Base-by-base conservation (phyloP, 495 filamentous ascomycete species). In the Aspergillus wentii region DNA sequence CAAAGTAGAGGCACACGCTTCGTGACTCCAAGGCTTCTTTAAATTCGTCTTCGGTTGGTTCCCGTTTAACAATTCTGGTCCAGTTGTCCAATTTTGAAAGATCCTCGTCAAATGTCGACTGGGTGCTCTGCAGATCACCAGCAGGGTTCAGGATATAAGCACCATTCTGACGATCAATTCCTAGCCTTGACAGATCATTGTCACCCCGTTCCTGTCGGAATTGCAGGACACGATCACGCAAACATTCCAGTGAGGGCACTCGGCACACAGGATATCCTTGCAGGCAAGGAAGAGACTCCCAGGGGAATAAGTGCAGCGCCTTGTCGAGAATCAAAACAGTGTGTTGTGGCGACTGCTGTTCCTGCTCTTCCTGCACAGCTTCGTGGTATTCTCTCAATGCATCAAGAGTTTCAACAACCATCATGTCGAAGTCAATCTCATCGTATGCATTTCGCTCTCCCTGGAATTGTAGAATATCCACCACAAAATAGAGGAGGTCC, bases 401-500 rank as follows among this genome's bases (percentile, higher is more conserved):
- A 56, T 94, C 88, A 5, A 82, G 72, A 1, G 85, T 86, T 26
- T 92, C 88, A 13, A 96, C 69, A 11, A 85, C 78, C 72, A 96
- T 88, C 57, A 79, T 74, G 51, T 98, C 92, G 47, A 95, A 91
- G 56, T 98, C 90, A 49, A 98, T 84, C 64, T 98, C 92, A 54
- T 97, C 94, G 64, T 95, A 96, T 2, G 94, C 92, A 58, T 97
- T 97, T 20, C 81, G 76, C 61, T 98, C 92, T 2, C 92, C 92
- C 46, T 94, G 86, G 61, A 97, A 98, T 61, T 97, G 94, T 18
- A 97, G 66, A 33, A 97, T 90, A 55, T 98, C 92, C 4, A 97
- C 81, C 7, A 97, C 86, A 51, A 96, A 97, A 59, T 95, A 95
- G 1, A 98, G 73, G 32, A 98, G 64, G 56, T 98, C 92, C 48